These are phyloP conservation scores for Davidsoniella eucalypti DNA, from an alignment of 2,329 filamentous ascomycete genomes.

Conservation along the genomic window DNA sequence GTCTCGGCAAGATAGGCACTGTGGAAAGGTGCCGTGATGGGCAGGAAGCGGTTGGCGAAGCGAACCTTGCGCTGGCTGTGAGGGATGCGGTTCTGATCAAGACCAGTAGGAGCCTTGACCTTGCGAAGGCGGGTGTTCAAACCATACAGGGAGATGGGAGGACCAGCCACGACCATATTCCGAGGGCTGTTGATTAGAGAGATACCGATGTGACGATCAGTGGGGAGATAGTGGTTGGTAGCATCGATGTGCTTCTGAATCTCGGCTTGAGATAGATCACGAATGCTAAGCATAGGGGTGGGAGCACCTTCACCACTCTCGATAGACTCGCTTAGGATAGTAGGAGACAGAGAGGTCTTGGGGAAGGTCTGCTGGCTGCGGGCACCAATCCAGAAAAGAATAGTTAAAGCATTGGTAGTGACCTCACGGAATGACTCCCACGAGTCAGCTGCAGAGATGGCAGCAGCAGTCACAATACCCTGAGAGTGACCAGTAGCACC, in stretches of 20 bases:
- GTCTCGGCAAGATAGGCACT: constrained; percentile 82
- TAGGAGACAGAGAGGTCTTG: constrained; percentile 80
- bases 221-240: constrained; percentile 88
- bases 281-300: constrained; percentile 95
- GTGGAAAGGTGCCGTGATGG: constrained; percentile 96
- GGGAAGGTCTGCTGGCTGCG: constrained; percentile 96
- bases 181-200: constrained; percentile 93
- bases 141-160: constrained; percentile 89
- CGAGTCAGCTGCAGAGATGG: constrained; percentile 74
- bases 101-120: constrained; percentile 90
- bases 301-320: constrained; percentile 91
- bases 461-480: constrained; percentile 83
- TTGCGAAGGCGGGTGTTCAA: constrained; percentile 89
- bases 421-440: constrained; percentile 86
- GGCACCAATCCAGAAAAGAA: constrained; percentile 97
- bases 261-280: constrained; percentile 71
- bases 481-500: constrained; percentile 95
- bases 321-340: constrained; percentile 77
- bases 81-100: constrained; percentile 88
- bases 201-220: constrained; percentile 84
- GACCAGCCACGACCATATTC: constrained; percentile 92
- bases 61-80: constrained; percentile 92
- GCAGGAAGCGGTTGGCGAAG: constrained; percentile 92
- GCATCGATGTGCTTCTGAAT: constrained; percentile 94
- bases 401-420: constrained; percentile 64